phyloP scores from a whole-genome alignment of 2,329 filamentous ascomycete species.

The Aspergillus fumigatiaffinis region DNA sequence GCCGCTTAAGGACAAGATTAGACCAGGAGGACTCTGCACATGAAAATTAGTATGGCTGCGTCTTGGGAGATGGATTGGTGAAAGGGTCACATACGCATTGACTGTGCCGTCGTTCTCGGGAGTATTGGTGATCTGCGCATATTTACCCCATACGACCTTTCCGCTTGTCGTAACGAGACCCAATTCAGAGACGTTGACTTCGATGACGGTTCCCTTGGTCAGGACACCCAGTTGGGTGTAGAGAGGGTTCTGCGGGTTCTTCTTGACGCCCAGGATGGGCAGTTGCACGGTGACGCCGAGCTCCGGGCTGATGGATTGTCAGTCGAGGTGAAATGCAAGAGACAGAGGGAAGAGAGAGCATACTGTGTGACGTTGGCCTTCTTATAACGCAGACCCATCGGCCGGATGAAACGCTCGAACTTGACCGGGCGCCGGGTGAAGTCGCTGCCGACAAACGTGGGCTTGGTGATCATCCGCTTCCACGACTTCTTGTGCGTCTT shows the following conservation, averaged over 20 bases:
- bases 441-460: conserved; percentile 84
- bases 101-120: conserved; percentile 61
- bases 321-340: conserved; percentile 4
- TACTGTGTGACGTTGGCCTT: conserved; percentile 64
- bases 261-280: conserved; percentile 73
- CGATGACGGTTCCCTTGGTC: conserved; percentile 78
- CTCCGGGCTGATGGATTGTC: conserved; percentile 51
- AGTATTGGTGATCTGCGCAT: conserved; percentile 61
- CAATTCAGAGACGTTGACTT: conserved; percentile 90
- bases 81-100: conserved; percentile 43
- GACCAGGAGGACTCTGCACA: conserved; percentile 14
- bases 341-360: conserved; percentile 7
- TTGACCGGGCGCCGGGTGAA: conserved; percentile 87
- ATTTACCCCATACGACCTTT: conserved; percentile 90
- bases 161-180: conserved; percentile 86
- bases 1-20: conserved; percentile 5
- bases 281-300: conserved; percentile 84
- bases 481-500: conserved; percentile 81
- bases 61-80: background rate
- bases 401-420: conserved; percentile 66
- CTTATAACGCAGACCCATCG: conserved; percentile 76
- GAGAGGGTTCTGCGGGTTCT: conserved; percentile 82
- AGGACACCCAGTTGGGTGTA: conserved; percentile 91
- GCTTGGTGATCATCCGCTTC: conserved; percentile 67
- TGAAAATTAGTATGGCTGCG: background rate